Base-by-base conservation (phyloP, 2,329 filamentous ascomycete species). In the Rhynchosporium secalis region DNA sequence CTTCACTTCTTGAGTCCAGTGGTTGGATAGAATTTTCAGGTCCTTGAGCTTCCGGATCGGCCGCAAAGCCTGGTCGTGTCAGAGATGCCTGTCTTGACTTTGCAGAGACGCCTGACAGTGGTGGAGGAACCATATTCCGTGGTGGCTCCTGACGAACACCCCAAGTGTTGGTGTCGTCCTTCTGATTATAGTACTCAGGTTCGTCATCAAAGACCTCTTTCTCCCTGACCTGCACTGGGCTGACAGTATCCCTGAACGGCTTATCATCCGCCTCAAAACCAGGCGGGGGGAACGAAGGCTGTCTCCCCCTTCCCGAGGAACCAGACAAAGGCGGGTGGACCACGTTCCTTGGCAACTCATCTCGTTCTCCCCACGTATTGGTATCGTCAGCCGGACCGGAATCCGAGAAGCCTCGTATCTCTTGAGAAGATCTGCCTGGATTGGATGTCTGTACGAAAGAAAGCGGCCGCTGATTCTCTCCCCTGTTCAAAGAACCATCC, bases 341-440 rank as follows among this genome's bases (percentile, higher is more conserved):
- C 9, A 40, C 8, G 6, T 29, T 48, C 4, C 4, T 45, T 4
- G 26, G 13, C 10, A 9, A 4, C 31, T 58, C 43, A 36, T 49
- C 10, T 1, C 36, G 45, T n/a, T 43, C 57, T 8, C 57, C 57
- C 47, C 57, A 59, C 4, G 57, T 59, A 28, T 59, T 59, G 12
- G 47, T 59, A 15, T 59, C 57, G 13, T 43, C 57, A 5, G 33
- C 9, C 33, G 5, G 33, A 36, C 9, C 33, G 9, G 5, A 36
- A 36, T 2, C 33, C 5, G 33, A 36, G 9, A 36, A 36, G 33
- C 33, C 33, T 36, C 33, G 33, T 36, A 36, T 5, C 33, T 36
- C 33, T 36, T 36, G 33, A 36, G 33, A 36, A 6, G 33, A 36
- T 10, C 33, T 36, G 33, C 33, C 33, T 36, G 33, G 33, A 10